These are phyloP conservation scores for Agrostemma githago DNA, from an alignment of 148 eudicot species.

Conservation along the genomic window DNA sequence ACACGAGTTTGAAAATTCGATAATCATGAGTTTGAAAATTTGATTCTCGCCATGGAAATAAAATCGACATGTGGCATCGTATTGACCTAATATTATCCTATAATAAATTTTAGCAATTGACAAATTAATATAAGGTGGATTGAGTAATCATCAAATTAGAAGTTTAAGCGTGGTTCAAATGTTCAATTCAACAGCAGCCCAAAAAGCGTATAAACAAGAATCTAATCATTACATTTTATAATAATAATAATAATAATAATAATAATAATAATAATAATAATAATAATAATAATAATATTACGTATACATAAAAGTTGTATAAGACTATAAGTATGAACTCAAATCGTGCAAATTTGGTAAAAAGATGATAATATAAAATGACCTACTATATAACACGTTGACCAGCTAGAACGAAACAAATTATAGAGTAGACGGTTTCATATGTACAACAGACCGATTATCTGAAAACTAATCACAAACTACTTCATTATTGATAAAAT, in stretches of 20 bases:
- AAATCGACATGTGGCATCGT: background rate
- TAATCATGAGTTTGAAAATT: too few species aligned
- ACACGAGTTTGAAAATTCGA: too few species aligned
- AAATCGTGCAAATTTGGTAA: constrained; percentile 13
- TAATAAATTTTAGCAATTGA: too few species aligned
- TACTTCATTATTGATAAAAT: too few species aligned
- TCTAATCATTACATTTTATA: background rate
- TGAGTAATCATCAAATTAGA: background rate
- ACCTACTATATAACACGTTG: constrained; percentile 3
- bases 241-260: background rate
- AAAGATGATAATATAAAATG: background rate
- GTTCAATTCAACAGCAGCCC: constrained; percentile 2
- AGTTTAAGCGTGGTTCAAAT: background rate
- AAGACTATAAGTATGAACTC: too few species aligned
- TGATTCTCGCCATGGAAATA: background rate
- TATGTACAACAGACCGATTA: too few species aligned
- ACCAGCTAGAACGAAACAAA: background rate
- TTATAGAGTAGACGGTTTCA: too few species aligned
- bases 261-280: background rate
- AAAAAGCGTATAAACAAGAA: constrained; percentile 6
- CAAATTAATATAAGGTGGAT: background rate
- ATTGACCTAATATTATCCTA: background rate
- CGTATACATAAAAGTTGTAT: background rate
- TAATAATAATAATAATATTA: background rate
- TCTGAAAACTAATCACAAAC: too few species aligned